Percentiles rank a stretch among this genome's conserved stretches.
Evolutionary conservation across 306 rosid species (phyloP).

Genomic region (Geum urbanum): DNA sequence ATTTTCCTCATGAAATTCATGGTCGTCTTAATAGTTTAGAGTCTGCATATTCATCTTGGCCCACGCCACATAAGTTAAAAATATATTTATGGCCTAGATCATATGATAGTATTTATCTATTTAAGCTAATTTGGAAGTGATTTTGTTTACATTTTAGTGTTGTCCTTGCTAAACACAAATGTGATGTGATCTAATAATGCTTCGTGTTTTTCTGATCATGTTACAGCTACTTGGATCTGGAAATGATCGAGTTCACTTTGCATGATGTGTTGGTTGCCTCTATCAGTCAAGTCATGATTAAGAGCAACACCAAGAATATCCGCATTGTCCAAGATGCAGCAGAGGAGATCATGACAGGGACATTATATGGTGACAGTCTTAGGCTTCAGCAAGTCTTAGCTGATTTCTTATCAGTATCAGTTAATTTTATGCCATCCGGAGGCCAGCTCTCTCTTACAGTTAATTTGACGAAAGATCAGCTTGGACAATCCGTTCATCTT

Average conservation of each 20-base stretch:
- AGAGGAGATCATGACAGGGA: slow-evolving; percentile 47
- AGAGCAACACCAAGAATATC: slow-evolving; percentile 52
- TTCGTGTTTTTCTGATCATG: slow-evolving; percentile 17
- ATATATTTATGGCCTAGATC: not conserved
- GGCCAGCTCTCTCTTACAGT: slow-evolving; percentile 61
- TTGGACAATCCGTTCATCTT: slow-evolving; percentile 78
- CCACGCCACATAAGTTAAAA: not conserved
- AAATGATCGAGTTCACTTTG: slow-evolving; percentile 84
- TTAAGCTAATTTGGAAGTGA: not conserved
- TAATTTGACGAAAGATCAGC: slow-evolving; percentile 59
- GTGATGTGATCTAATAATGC: slow-evolving; percentile 8
- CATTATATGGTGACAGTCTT: slow-evolving; percentile 70
- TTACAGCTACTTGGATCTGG: slow-evolving; percentile 71
- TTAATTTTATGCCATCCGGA: slow-evolving; percentile 55
- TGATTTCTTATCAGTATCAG: slow-evolving; percentile 63
- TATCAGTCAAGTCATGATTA: slow-evolving; percentile 67
- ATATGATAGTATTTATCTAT: not conserved
- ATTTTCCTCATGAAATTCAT: not conserved
- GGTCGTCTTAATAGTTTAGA: not conserved
- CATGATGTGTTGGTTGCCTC: slow-evolving; percentile 67
- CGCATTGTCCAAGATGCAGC: slow-evolving; percentile 57
- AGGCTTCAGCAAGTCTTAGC: slow-evolving; percentile 88
- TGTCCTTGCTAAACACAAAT: not conserved
- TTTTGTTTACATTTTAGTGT: no score
- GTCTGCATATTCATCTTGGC: not conserved